Evolutionary conservation across 179 eudicot species (phyloP).

Genomic region (Drosera spatulata): DNA sequence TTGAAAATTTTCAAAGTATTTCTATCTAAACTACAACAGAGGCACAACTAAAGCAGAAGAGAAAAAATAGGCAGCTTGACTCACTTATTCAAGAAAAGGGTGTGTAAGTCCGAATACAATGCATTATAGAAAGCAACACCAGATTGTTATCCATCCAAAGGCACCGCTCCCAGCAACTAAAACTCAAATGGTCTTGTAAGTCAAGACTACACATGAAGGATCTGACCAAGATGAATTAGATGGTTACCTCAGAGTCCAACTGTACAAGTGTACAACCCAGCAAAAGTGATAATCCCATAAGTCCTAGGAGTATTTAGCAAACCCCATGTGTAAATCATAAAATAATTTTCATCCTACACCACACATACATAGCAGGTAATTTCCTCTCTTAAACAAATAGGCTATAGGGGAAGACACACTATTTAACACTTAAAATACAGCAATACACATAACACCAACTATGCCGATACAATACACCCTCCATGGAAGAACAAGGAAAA

Average conservation of each 20-base stretch:
- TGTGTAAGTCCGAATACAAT: no score
- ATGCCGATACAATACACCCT: not conserved
- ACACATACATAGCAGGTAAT: slow-evolving; percentile 17
- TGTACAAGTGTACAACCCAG: slow-evolving; percentile 13
- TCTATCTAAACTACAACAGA: no score
- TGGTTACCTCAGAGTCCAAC: slow-evolving; percentile 27
- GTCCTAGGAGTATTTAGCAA: slow-evolving; percentile 19
- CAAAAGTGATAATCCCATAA: slow-evolving; percentile 28
- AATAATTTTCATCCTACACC: slow-evolving; percentile 23
- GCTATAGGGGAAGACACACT: slow-evolving; percentile 4
- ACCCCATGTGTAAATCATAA: slow-evolving; percentile 20
- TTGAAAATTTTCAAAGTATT: no score
- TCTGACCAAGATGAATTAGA: slow-evolving; percentile 18
- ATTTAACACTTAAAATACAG: slow-evolving; percentile 15
- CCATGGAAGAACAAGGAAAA: not conserved
- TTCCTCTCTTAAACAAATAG: slow-evolving; percentile 4
- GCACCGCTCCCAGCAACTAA: no score
- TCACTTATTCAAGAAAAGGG: no score
- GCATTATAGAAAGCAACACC: no score
- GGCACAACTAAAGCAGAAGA: no score
- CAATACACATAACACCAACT: slow-evolving; percentile 21
- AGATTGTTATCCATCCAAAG: no score
- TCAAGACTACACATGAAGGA: slow-evolving; percentile 1
- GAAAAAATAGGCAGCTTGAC: no score
- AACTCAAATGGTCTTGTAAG: no score